Evolutionary conservation across 495 filamentous ascomycete species (phyloP), one percentile per base, ranked within the genome.

Genomic region (Echria macrotheca): DNA sequence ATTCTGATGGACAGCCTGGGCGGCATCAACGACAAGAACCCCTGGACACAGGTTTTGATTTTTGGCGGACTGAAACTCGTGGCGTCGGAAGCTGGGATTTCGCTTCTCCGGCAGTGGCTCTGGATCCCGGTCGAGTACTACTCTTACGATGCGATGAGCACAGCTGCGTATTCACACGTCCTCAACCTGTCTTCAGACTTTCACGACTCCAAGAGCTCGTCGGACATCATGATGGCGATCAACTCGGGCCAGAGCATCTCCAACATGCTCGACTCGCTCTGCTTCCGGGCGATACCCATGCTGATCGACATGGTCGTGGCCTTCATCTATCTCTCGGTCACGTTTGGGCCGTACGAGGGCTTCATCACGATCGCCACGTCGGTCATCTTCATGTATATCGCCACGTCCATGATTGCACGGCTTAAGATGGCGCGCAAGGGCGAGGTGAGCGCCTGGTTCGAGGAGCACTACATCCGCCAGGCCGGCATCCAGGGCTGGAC

Each of bases 141-240:
- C 59, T 74, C 80, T 0, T 77, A 80, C 43, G 73, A 74, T 43
- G 69, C 72, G 23, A 69, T 89, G 22, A 80, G 77, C 52, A 78
- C 72, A 0, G 79, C 81, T 0, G 79, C 86, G 3, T 90, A 87
- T 59, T 77, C 81, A 35, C 85, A 91, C 52, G 73, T 91, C 19
- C 86, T 91, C 78, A 77, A 73, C 43, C 73, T 93, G 19, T 89
- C 84, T 0, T 83, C 82, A 50, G 86, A 91, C 56, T 91, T 89
- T 50, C 86, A 93, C 58, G 83, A 82, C 50, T 75, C 76, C 43
- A 89, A 89, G 67, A 78, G 78, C 46, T 83, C 80, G 3, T 86
- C 81, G 5, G 84, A 89, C 55, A 71, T 91, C 26, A 79, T 78
- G 52, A 73, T 80, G 54, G 78, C 85, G 2, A 78, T 91, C 23